Evolutionary conservation across 1,139 yeast species (phyloP).

Genomic region (Blastobotrys malaysiensis): DNA sequence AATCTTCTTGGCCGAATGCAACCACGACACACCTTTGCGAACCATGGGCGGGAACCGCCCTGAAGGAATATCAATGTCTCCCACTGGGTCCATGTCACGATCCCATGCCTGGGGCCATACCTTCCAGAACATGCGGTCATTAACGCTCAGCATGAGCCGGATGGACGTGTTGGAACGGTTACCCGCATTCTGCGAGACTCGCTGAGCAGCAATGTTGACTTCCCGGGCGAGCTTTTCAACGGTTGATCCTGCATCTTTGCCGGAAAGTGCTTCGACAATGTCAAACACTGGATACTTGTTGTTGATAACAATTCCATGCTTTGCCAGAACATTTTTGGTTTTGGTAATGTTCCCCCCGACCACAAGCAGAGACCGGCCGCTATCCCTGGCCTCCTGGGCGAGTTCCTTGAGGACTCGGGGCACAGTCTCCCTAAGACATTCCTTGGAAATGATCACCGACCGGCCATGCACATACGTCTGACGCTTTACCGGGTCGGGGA

Average conservation of each 20-base stretch:
- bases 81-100: neutral
- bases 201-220: neutral
- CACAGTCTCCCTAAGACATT: neutral
- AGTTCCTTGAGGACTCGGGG: neutral
- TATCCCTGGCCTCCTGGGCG: neutral
- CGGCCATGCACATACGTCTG: neutral
- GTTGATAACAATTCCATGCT: neutral
- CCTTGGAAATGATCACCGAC: neutral
- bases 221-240: neutral
- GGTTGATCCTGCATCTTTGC: neutral
- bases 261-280: neutral
- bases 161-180: neutral
- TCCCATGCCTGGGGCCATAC: neutral
- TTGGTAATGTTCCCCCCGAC: neutral
- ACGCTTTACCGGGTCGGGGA: neutral
- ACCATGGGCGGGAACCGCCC: neutral
- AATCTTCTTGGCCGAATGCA: conserved; percentile 9
- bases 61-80: neutral
- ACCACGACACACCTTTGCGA: conserved; percentile 6
- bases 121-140: neutral
- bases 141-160: neutral
- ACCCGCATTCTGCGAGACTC: neutral
- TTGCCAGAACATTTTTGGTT: neutral
- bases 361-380: neutral
- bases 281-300: neutral